phyloP scores from a whole-genome alignment of 1,139 yeast genomes.

The Meyerozyma sp. region DNA sequence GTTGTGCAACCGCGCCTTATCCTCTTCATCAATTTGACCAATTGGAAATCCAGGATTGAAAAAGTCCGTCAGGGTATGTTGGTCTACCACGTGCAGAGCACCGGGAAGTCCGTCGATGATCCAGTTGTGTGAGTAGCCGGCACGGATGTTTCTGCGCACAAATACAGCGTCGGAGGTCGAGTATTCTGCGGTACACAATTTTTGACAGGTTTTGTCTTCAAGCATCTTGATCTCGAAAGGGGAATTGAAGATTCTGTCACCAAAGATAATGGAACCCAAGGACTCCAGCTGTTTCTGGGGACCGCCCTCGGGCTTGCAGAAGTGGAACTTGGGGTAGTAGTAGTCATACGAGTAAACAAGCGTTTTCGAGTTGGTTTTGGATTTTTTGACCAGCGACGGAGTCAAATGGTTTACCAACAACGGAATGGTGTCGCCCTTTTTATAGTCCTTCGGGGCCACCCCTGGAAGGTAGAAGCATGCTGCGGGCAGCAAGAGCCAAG shows the following conservation, averaged over 20 bases:
- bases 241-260: slow-evolving; percentile 91
- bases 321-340: slow-evolving; percentile 77
- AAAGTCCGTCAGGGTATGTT: slow-evolving; percentile 52
- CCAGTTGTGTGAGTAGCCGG: slow-evolving; percentile 90
- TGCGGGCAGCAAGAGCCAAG: slow-evolving; percentile 3
- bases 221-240: slow-evolving; percentile 82
- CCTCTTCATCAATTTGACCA: slow-evolving; percentile 54
- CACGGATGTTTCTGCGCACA: slow-evolving; percentile 70
- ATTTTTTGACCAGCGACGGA: slow-evolving; percentile 41
- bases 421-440: slow-evolving; percentile 66
- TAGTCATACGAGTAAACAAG: slow-evolving; percentile 77
- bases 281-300: slow-evolving; percentile 80
- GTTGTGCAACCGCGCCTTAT: slow-evolving; percentile 58
- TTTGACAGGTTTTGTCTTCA: slow-evolving; percentile 60
- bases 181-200: slow-evolving; percentile 58
- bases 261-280: slow-evolving; percentile 87
- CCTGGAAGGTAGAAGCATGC: slow-evolving; percentile 78
- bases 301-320: slow-evolving; percentile 71
- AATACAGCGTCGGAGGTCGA: slow-evolving; percentile 64
- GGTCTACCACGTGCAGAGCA: slow-evolving; percentile 55
- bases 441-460: slow-evolving; percentile 87
- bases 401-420: slow-evolving; percentile 85
- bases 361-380: slow-evolving; percentile 36
- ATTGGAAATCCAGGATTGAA: slow-evolving; percentile 80
- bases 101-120: slow-evolving; percentile 93